phyloP scores from a whole-genome alignment of 2,329 filamentous ascomycete genomes.

The Waltergamsia citrina region DNA sequence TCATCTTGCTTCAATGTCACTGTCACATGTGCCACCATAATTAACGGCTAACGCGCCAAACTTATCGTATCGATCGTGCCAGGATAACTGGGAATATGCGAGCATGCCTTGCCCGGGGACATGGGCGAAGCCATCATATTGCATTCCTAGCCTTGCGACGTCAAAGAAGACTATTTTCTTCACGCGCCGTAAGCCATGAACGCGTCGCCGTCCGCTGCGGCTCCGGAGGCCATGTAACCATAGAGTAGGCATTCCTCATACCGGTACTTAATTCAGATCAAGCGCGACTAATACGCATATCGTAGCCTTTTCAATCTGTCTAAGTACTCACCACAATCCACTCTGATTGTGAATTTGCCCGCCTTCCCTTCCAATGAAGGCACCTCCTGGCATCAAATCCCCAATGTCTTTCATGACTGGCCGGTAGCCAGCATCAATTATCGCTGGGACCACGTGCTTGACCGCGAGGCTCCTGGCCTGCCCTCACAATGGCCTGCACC shows the following conservation, averaged over 20 bases:
- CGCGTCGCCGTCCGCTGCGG: conserved; percentile 36
- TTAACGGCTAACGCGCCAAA: too few relatives aligned
- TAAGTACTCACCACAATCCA: conserved; percentile 22
- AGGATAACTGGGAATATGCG: conserved; percentile 3
- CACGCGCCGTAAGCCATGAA: conserved; percentile 13
- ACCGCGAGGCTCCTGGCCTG: conserved; percentile 4
- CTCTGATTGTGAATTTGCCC: conserved; percentile 48
- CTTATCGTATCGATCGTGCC: not conserved
- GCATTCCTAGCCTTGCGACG: conserved; percentile 7
- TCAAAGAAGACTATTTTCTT: conserved; percentile 4
- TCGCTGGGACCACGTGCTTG: conserved; percentile 34
- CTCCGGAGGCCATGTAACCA: conserved; percentile 36
- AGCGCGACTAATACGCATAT: conserved; percentile 8
- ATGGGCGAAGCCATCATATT: conserved; percentile 6
- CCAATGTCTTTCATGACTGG: conserved; percentile 28
- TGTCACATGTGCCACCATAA: too few relatives aligned
- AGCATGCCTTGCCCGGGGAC: conserved; percentile 3
- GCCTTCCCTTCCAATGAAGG: conserved; percentile 26
- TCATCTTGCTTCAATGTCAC: too few relatives aligned
- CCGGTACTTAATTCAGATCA: not conserved
- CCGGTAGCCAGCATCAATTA: conserved; percentile 50
- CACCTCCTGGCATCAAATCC: conserved; percentile 15
- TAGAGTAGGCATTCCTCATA: conserved; percentile 33
- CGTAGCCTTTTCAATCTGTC: conserved; percentile 38
- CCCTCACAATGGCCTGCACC: conserved; percentile 41